These are phyloP conservation scores for Chiua sp. DNA, from an alignment of 1,284 basidiomycete genomes.

Conservation along the genomic window DNA sequence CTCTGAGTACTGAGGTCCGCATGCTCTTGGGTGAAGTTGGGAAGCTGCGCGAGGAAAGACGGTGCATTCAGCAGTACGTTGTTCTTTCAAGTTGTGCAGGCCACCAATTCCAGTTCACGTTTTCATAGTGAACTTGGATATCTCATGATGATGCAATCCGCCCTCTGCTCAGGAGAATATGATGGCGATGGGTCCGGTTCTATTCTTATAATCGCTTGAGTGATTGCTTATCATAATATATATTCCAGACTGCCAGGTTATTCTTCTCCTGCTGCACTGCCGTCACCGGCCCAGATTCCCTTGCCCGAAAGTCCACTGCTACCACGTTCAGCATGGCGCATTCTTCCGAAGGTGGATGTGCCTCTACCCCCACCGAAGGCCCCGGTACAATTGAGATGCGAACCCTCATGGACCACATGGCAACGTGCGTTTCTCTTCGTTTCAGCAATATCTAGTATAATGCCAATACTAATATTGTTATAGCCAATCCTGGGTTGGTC, in stretches of 20 bases:
- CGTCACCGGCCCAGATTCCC: slow-evolving; percentile 43
- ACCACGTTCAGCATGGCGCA: slow-evolving; percentile 62
- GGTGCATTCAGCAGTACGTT: slow-evolving; percentile 72
- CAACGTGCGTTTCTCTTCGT: slow-evolving; percentile 56
- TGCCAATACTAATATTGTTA: slow-evolving; percentile 12
- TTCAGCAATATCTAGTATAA: slow-evolving; percentile 4
- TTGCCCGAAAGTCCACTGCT: slow-evolving; percentile 42
- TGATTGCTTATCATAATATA: slow-evolving; percentile 5
- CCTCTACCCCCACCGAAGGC: slow-evolving; percentile 38
- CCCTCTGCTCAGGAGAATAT: slow-evolving; percentile 77
- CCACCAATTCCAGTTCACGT: slow-evolving; percentile 8
- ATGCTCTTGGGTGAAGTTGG: slow-evolving; percentile 79
- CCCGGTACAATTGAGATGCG: slow-evolving; percentile 38
- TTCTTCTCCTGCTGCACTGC: slow-evolving; percentile 40
- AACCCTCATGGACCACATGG: slow-evolving; percentile 68
- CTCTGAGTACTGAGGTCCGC: slow-evolving; percentile 76
- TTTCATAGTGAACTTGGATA: slow-evolving; percentile 66
- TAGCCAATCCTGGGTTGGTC: slow-evolving; percentile 52
- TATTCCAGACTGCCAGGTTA: slow-evolving; percentile 54
- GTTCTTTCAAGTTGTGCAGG: background rate
- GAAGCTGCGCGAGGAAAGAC: slow-evolving; percentile 73
- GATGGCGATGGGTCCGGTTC: slow-evolving; percentile 69
- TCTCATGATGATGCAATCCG: slow-evolving; percentile 68
- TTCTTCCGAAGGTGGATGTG: slow-evolving; percentile 45
- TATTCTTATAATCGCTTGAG: background rate